phyloP scores from a whole-genome alignment of 1,139 yeast genomes.

The Lodderomyces metapsilosis region DNA sequence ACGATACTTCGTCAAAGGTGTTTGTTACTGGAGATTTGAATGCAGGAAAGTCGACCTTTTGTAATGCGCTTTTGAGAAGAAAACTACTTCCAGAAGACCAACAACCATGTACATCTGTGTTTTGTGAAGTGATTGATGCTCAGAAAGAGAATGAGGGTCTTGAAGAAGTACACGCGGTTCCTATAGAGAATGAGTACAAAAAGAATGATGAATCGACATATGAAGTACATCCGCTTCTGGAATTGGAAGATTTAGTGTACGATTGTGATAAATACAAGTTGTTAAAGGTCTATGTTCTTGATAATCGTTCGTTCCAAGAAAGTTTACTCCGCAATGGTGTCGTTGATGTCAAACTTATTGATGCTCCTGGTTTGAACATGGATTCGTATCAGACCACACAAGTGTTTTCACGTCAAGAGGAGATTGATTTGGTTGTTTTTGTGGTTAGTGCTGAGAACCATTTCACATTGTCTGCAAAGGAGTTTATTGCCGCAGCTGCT shows the following conservation, averaged over 20 bases:
- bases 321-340: conserved; percentile 86
- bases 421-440: conserved; percentile 92
- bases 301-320: conserved; percentile 63
- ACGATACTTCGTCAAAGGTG: conserved; percentile 90
- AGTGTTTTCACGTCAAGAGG: conserved; percentile 94
- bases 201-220: conserved; percentile 66
- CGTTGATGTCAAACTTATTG: conserved; percentile 87
- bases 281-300: conserved; percentile 79
- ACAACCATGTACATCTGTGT: conserved; percentile 95
- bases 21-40: conserved; percentile 96
- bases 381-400: conserved; percentile 95
- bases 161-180: conserved; percentile 96
- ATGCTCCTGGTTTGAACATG: conserved; percentile 95
- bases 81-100: conserved; percentile 90
- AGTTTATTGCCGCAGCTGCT: conserved; percentile 87
- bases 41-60: conserved; percentile 94
- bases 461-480: conserved; percentile 90
- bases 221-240: conserved; percentile 50
- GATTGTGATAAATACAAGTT: conserved; percentile 71
- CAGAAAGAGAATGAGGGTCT: conserved; percentile 61
- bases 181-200: conserved; percentile 51
- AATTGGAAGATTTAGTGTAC: conserved; percentile 68
- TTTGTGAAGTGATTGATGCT: conserved; percentile 91
- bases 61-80: conserved; percentile 83
- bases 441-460: conserved; percentile 97